These are phyloP conservation scores for Cairneyella variabilis DNA, from an alignment of 495 filamentous ascomycete species.

Conservation along the genomic window DNA sequence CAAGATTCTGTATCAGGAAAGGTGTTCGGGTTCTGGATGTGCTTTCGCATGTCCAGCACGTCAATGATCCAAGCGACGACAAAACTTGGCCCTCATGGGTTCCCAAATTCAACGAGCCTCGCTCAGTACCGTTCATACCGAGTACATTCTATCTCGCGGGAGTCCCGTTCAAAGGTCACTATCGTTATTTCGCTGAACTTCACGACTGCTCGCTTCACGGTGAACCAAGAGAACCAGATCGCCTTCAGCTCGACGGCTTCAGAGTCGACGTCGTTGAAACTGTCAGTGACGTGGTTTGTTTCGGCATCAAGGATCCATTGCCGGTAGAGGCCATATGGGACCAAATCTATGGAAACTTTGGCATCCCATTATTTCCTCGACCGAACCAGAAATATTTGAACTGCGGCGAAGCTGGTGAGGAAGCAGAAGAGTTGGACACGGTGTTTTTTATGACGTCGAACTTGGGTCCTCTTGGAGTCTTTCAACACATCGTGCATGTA, in stretches of 20 bases:
- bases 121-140: constrained; percentile 10
- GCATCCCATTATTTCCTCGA: constrained; percentile 13
- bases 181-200: constrained; percentile 3
- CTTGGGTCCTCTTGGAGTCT: neutral
- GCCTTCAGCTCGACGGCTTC: constrained; percentile 11
- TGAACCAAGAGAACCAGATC: constrained; percentile 1
- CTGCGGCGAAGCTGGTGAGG: neutral
- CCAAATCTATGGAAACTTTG: constrained; percentile 3
- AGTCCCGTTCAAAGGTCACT: neutral
- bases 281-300: neutral
- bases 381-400: neutral
- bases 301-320: neutral
- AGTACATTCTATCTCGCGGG: constrained; percentile 9
- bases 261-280: constrained; percentile 2
- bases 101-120: constrained; percentile 7
- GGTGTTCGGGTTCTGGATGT: constrained; percentile 9
- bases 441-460: neutral
- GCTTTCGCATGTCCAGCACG: constrained; percentile 18
- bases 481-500: neutral
- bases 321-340: constrained; percentile 10
- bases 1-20: constrained; percentile 8
- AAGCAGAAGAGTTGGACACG: neutral
- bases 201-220: constrained; percentile 3
- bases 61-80: constrained; percentile 4
- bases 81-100: constrained; percentile 16